These are phyloP conservation scores for Cystobasidium slooffiae DNA, from an alignment of 1,284 basidiomycete species.

Conservation along the genomic window DNA sequence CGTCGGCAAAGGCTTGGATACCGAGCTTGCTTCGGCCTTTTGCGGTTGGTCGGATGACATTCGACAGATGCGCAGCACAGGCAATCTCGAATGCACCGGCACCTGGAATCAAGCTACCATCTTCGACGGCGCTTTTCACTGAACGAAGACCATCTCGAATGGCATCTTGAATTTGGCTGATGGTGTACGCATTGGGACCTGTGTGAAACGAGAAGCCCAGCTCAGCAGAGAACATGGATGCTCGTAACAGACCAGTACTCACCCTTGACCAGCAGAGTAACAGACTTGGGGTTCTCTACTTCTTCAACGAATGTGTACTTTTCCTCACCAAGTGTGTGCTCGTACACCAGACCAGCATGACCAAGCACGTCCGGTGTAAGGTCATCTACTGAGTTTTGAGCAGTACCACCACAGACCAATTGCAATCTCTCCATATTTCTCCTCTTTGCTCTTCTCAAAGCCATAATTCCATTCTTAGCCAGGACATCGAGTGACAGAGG, in stretches of 20 bases:
- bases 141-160: slow-evolving; percentile 93
- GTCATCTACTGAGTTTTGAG: slow-evolving; percentile 98
- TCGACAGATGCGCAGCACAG: slow-evolving; percentile 77
- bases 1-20: slow-evolving; percentile 95
- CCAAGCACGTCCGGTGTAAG: slow-evolving; percentile 88
- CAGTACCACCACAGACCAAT: slow-evolving; percentile 89
- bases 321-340: slow-evolving; percentile 98
- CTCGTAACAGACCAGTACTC: slow-evolving; percentile 44
- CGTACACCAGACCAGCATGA: slow-evolving; percentile 97
- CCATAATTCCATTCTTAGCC: slow-evolving; percentile 95
- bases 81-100: slow-evolving; percentile 97
- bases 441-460: slow-evolving; percentile 91
- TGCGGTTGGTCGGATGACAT: slow-evolving; percentile 77
- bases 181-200: slow-evolving; percentile 94
- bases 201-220: slow-evolving; percentile 12
- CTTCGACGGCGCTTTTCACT: slow-evolving; percentile 96
- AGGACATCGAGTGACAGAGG: slow-evolving; percentile 95
- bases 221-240: background rate
- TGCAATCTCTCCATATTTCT: slow-evolving; percentile 96
- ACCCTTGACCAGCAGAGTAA: slow-evolving; percentile 96
- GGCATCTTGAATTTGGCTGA: slow-evolving; percentile 94
- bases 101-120: slow-evolving; percentile 84
- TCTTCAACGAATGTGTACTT: slow-evolving; percentile 99
- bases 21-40: slow-evolving; percentile 98
- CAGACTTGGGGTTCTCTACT: slow-evolving; percentile 93